These are phyloP conservation scores for Kockiozyma suomiensis DNA, from an alignment of 805 yeast species.

Conservation along the genomic window DNA sequence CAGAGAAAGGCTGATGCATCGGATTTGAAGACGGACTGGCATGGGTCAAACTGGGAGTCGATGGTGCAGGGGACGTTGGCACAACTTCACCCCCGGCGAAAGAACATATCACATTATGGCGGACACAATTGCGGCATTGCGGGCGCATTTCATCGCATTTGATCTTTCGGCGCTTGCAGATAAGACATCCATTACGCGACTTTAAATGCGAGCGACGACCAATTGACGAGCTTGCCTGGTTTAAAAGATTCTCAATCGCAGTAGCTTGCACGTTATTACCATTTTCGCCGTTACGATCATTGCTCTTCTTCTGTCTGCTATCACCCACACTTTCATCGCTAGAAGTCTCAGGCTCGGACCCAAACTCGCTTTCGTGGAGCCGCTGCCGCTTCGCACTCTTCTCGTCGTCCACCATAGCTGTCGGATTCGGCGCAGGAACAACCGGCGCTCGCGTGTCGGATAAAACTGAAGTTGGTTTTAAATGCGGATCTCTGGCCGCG, in stretches of 20 bases:
- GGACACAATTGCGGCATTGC: constrained; percentile 56
- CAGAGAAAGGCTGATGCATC: not conserved
- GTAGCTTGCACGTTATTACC: not conserved
- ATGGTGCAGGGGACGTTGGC: constrained; percentile 2
- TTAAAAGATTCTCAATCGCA: constrained; percentile 4
- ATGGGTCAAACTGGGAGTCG: not conserved
- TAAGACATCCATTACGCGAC: constrained; percentile 29
- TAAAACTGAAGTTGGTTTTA: not conserved
- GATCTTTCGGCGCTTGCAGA: constrained; percentile 34
- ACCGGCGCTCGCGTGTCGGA: constrained; percentile 19
- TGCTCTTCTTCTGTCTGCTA: not conserved
- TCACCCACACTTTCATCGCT: not conserved
- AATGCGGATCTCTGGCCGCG: not conserved
- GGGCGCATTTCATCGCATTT: constrained; percentile 64
- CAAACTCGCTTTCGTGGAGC: not conserved
- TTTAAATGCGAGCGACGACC: constrained; percentile 27
- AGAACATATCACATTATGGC: constrained; percentile 39
- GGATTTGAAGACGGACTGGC: constrained; percentile 1
- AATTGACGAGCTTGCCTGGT: constrained; percentile 1
- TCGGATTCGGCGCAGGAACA: constrained; percentile 16
- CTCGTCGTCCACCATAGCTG: not conserved
- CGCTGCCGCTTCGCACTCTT: constrained; percentile 8
- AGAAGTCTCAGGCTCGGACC: constrained; percentile 3
- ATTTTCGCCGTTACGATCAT: not conserved
- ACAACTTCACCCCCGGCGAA: constrained; percentile 8